phyloP scores from a whole-genome alignment of 768 basidiomycete genomes.

The Lentinula sp. region DNA sequence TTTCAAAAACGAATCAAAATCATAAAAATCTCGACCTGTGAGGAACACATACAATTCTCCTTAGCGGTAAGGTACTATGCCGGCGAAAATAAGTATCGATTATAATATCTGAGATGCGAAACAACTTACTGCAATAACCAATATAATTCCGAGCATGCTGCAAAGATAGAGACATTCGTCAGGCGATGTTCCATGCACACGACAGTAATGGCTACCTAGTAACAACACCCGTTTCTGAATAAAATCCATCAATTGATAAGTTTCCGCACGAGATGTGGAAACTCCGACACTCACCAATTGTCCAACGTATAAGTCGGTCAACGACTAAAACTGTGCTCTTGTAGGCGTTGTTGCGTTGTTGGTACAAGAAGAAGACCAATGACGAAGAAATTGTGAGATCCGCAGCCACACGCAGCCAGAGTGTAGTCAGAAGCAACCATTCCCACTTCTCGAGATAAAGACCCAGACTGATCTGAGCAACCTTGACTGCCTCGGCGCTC shows the following conservation, averaged over 20 bases:
- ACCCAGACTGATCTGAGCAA: not conserved
- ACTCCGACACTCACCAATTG: not conserved
- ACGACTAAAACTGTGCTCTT: conserved; percentile 3
- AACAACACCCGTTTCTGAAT: conserved; percentile 1
- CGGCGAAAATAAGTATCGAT: not conserved
- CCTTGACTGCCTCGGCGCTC: not conserved
- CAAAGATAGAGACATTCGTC: not conserved
- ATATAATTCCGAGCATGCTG: conserved; percentile 3
- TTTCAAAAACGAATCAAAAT: not conserved
- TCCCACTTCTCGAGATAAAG: conserved; percentile 3
- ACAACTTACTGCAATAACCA: not conserved
- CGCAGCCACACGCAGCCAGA: conserved; percentile 2
- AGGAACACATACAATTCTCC: not conserved
- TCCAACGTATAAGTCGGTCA: not conserved
- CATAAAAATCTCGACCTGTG: not conserved
- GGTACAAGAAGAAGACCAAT: not conserved
- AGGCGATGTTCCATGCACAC: not conserved
- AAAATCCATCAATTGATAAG: not conserved
- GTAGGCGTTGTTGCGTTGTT: not conserved
- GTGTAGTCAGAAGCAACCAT: conserved; percentile 2
- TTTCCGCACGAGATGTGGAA: not conserved
- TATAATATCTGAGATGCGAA: not conserved
- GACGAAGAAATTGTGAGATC: not conserved
- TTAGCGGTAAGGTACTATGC: not conserved
- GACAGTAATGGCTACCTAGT: not conserved